Base-by-base conservation (phyloP, 148 eudicot genomes). In the Salicornia ramosissima region DNA sequence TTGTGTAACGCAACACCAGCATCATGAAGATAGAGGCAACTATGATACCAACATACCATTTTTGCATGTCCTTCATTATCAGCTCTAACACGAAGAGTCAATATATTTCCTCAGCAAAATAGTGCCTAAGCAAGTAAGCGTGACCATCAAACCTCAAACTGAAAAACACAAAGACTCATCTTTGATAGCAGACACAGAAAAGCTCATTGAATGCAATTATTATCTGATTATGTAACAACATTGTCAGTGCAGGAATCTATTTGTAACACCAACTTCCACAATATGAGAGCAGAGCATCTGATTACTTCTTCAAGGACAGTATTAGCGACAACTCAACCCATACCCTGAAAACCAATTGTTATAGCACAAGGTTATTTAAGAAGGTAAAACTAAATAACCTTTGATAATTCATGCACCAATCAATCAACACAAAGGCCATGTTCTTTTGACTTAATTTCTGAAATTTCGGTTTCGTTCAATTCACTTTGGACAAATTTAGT, bases 41-140 rank as follows among this genome's bases (percentile, higher is more conserved):
- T 62, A 86, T 33, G 50, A 89, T 73, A 47, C 87, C 82, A 29
- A 72, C 72, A 30, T 95, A 91, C 86, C 97, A 89, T 82, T 75
- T 91, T 84, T 87, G 91, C 99, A 95, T 91, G 73, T 80, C 83
- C 73, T 59, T 77, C 81, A 78, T 81, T 14, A 77, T 69, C 47
- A 55, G 39, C 14, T 62, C 68, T 40, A 52, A 67, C 19, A 64
- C 66, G 21, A 16, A 52, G 28, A 26, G 69, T 34, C 71, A 53
- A 46, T 34, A 29, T 30, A 33, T 62, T 63, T 77, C 68, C 63
- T 68, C 26, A 26, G 56, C 39, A 47, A 56, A 56, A 5, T 68
- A 19, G 22, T 61, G 34, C 71, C 53, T 43, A 65, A 26, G 5
- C 4, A 11, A 11, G 29, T 43, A 65, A 26, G 5, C 4, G 18